Percentiles rank a stretch among this genome's conserved stretches.
These are phyloP conservation scores for Debaryomycetaceae sp. DNA, from an alignment of 1,139 yeast species.

Conservation along the genomic window DNA sequence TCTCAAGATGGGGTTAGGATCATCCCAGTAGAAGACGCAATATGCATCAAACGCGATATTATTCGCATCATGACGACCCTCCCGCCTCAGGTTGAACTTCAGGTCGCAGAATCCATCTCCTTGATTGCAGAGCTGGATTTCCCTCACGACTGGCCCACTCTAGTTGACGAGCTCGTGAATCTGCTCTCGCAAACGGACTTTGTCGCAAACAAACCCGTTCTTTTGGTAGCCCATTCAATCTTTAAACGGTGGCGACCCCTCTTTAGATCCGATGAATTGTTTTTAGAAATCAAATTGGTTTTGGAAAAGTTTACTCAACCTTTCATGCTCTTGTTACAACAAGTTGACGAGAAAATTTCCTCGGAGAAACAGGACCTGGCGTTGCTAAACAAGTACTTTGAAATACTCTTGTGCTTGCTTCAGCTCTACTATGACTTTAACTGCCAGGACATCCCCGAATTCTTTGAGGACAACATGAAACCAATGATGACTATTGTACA, in stretches of 20 bases:
- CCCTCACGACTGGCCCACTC: slow-evolving; percentile 77
- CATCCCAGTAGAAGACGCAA: slow-evolving; percentile 51
- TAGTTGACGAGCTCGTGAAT: slow-evolving; percentile 65
- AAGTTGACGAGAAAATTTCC: slow-evolving; percentile 58
- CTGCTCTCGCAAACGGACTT: slow-evolving; percentile 58
- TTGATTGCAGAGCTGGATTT: slow-evolving; percentile 93
- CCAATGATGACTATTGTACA: slow-evolving; percentile 74
- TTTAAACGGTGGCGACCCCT: slow-evolving; percentile 96
- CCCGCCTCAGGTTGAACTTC: slow-evolving; percentile 69
- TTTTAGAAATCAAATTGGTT: slow-evolving; percentile 78
- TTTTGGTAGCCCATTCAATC: slow-evolving; percentile 88
- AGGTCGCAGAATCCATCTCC: slow-evolving; percentile 88
- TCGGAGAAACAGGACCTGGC: slow-evolving; percentile 33
- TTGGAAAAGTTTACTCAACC: slow-evolving; percentile 79
- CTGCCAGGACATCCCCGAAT: slow-evolving; percentile 97
- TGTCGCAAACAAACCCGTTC: slow-evolving; percentile 70
- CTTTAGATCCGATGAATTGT: slow-evolving; percentile 82
- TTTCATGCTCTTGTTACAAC: slow-evolving; percentile 53
- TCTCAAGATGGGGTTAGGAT: slow-evolving; percentile 79
- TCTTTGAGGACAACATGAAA: slow-evolving; percentile 83
- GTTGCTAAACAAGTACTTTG: slow-evolving; percentile 46
- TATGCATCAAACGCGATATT: slow-evolving; percentile 62
- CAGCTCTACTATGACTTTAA: slow-evolving; percentile 88
- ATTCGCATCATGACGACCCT: slow-evolving; percentile 73
- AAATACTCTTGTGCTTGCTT: slow-evolving; percentile 57